Conservation (phyloP, 2,329 filamentous ascomycete species). For the Penicillium sp. region DNA sequence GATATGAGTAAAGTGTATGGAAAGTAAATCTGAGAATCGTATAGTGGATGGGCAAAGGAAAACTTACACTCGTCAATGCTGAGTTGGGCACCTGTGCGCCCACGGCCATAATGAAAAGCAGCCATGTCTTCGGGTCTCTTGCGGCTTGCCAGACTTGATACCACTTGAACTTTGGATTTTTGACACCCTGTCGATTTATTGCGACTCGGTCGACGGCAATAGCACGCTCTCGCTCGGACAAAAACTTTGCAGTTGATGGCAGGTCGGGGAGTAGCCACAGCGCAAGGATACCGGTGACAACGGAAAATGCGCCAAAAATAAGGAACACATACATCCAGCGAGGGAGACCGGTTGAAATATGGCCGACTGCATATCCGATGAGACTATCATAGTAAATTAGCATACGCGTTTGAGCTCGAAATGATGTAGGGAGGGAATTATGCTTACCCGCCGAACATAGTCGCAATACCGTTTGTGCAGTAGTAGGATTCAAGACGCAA, state of each 20-base stretch:
- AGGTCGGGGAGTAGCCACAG: conserved; percentile 49
- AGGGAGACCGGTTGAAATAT: conserved; percentile 57
- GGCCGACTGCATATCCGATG: conserved; percentile 62
- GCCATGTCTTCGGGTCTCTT: conserved; percentile 62
- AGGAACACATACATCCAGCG: conserved; percentile 63
- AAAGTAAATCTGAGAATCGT: neutral
- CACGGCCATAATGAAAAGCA: conserved; percentile 58
- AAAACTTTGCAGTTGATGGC: conserved; percentile 50
- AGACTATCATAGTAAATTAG: conserved; percentile 34
- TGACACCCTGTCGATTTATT: conserved; percentile 57
- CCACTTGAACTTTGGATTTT: conserved; percentile 55
- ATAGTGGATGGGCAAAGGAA: neutral
- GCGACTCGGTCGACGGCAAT: conserved; percentile 59
- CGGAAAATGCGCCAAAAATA: conserved; percentile 53
- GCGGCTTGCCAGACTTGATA: conserved; percentile 54
- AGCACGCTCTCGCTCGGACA: conserved; percentile 55
- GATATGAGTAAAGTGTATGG: neutral
- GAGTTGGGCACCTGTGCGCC: conserved; percentile 62
- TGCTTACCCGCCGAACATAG: conserved; percentile 60
- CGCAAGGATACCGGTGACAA: conserved; percentile 43
- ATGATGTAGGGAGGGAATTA: neutral
- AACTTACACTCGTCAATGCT: conserved; percentile 53
- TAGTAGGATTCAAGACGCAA: conserved; percentile 61
- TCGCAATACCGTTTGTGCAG: conserved; percentile 62
- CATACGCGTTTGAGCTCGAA: neutral